Evolutionary conservation across 2,329 filamentous ascomycete genomes (phyloP).

Genomic region (Alternaria metachromatica): DNA sequence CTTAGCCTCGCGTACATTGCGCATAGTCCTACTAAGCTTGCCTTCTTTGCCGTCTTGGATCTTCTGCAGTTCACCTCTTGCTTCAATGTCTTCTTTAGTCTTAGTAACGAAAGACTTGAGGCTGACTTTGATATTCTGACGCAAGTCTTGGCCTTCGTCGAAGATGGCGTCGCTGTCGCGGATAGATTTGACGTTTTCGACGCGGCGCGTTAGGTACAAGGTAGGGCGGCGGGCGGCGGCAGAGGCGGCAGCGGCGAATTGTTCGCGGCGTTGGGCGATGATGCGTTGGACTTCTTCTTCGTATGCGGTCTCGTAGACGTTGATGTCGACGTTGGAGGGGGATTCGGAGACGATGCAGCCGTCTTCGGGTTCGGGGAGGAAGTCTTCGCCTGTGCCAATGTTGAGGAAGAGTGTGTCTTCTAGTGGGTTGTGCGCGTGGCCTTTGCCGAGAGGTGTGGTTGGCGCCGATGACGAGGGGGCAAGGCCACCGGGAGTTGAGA

Average conservation of each 20-base stretch:
- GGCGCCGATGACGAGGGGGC: constrained; percentile 24
- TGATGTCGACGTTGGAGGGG: constrained; percentile 81
- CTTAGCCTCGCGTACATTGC: constrained; percentile 42
- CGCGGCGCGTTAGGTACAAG: constrained; percentile 62
- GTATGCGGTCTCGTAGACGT: constrained; percentile 89
- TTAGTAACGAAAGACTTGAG: constrained; percentile 47
- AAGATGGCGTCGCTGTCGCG: constrained; percentile 43
- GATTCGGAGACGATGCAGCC: constrained; percentile 76
- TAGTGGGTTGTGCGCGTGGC: constrained; percentile 68
- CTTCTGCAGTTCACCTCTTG: constrained; percentile 41
- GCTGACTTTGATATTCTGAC: constrained; percentile 38
- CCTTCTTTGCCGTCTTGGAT: constrained; percentile 43
- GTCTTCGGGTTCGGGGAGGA: constrained; percentile 41
- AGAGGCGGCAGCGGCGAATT: constrained; percentile 11
- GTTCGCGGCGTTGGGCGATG: constrained; percentile 53
- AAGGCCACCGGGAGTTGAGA: constrained; percentile 21
- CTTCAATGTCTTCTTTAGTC: constrained; percentile 43
- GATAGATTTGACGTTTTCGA: constrained; percentile 53
- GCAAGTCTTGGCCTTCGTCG: constrained; percentile 36
- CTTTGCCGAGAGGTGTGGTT: constrained; percentile 51
- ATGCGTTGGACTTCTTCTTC: constrained; percentile 81
- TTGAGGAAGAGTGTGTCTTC: constrained; percentile 74
- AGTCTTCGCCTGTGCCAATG: constrained; percentile 71
- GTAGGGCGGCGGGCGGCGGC: constrained; percentile 51
- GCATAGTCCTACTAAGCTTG: constrained; percentile 39